A percentile compares a stretch with the other conserved stretches of the same genome.
Evolutionary conservation across 352 stramenopile species (phyloP).

Genomic region (Peronospora tabacina): DNA sequence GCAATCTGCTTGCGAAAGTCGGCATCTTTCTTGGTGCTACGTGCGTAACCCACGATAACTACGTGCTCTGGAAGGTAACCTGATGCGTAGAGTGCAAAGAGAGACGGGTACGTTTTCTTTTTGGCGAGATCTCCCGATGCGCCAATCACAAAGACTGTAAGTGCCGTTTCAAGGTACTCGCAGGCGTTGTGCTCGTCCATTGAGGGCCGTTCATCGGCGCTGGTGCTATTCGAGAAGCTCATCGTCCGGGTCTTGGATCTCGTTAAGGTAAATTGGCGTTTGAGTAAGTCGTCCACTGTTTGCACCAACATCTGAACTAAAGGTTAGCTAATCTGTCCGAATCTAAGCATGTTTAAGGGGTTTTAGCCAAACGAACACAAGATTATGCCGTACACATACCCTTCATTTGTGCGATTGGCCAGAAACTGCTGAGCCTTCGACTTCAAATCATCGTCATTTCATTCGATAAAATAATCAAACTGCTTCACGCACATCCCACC

Average conservation of each 20-base stretch:
- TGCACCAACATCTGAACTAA: constrained; percentile 23
- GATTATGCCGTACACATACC: background rate
- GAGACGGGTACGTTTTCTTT: constrained; percentile 89
- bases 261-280: constrained; percentile 37
- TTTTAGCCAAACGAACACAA: background rate
- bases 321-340: background rate
- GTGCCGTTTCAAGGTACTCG: constrained; percentile 56
- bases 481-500: no score
- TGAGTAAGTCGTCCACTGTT: constrained; percentile 31
- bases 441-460: no score
- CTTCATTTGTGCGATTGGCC: no score
- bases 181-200: constrained; percentile 51
- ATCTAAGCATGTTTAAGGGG: background rate
- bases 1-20: constrained; percentile 79
- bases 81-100: constrained; percentile 81
- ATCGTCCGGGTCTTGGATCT: constrained; percentile 30
- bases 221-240: constrained; percentile 31
- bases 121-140: constrained; percentile 85
- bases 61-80: constrained; percentile 78
- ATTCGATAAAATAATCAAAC: no score
- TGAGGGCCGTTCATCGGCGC: constrained; percentile 7
- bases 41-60: constrained; percentile 83
- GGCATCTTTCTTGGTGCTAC: constrained; percentile 67
- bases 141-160: constrained; percentile 84
- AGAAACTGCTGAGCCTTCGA: no score